Evolutionary conservation across 2,329 filamentous ascomycete species (phyloP).

Genomic region (Pseudocercospora pini-densiflorae): DNA sequence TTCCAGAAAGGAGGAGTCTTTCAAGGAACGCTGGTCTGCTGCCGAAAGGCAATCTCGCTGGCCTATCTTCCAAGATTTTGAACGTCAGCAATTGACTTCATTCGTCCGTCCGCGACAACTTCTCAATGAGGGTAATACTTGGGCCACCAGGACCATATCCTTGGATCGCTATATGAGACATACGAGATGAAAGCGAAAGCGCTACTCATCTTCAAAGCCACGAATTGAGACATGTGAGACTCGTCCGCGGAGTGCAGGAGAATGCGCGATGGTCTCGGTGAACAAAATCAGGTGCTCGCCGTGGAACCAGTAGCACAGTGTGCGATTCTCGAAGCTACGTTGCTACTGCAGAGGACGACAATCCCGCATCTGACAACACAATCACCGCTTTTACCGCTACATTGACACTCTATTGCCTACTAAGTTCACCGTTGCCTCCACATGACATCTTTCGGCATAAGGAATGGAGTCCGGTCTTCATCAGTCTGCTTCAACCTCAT

Average conservation of each 20-base stretch:
- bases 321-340: background rate
- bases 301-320: background rate
- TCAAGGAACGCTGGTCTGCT: conserved; percentile 1
- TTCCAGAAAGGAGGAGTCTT: background rate
- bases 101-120: conserved; percentile 1
- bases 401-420: background rate
- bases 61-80: background rate
- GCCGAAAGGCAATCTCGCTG: conserved; percentile 8
- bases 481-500: background rate
- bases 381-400: background rate
- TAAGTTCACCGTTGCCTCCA: background rate
- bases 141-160: background rate
- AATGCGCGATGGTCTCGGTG: background rate
- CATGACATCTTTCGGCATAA: background rate
- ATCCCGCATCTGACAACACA: background rate
- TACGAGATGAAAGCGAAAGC: background rate
- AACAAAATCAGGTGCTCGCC: background rate
- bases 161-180: background rate
- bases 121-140: background rate
- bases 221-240: background rate
- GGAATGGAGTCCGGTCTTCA: background rate
- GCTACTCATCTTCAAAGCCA: background rate
- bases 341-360: background rate
- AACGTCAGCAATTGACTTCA: background rate
- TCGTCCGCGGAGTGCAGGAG: background rate